Percentiles rank a stretch among this genome's conserved stretches.
These are phyloP conservation scores for Paecilomyces sp. DNA, from an alignment of 2,329 filamentous ascomycete species.

Conservation along the genomic window DNA sequence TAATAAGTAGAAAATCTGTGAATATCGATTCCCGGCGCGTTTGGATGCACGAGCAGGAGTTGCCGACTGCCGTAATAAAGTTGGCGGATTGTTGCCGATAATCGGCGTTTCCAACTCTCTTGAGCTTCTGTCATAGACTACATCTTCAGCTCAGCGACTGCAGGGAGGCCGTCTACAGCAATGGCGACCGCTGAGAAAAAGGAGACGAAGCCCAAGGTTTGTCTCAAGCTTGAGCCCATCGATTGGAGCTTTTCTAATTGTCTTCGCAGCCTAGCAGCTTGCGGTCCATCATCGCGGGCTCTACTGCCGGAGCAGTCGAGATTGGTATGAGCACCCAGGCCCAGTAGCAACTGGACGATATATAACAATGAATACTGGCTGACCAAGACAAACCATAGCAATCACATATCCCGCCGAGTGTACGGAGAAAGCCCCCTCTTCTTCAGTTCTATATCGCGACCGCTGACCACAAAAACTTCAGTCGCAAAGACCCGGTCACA, in stretches of 20 bases:
- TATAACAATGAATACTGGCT: background rate
- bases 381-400: conserved; percentile 42
- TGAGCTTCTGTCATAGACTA: conserved; percentile 2
- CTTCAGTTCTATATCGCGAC: background rate
- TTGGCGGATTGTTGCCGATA: background rate
- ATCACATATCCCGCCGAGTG: conserved; percentile 95
- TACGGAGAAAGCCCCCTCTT: conserved; percentile 36
- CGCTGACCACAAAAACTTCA: conserved; percentile 23
- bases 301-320: conserved; percentile 88
- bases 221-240: background rate
- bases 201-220: conserved; percentile 28
- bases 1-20: background rate
- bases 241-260: background rate
- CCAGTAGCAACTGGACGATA: background rate
- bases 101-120: background rate
- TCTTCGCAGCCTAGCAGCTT: conserved; percentile 62
- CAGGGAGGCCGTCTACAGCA: conserved; percentile 7
- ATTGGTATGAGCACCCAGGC: conserved; percentile 55
- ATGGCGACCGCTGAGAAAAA: conserved; percentile 31
- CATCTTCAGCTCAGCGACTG: conserved; percentile 1
- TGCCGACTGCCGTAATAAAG: background rate
- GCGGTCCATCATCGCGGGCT: conserved; percentile 85
- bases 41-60: background rate
- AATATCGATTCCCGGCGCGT: background rate
- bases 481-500: conserved; percentile 94